Evolutionary conservation across 495 filamentous ascomycete species (phyloP).

Genomic region (Aspergillus coremiiformis): DNA sequence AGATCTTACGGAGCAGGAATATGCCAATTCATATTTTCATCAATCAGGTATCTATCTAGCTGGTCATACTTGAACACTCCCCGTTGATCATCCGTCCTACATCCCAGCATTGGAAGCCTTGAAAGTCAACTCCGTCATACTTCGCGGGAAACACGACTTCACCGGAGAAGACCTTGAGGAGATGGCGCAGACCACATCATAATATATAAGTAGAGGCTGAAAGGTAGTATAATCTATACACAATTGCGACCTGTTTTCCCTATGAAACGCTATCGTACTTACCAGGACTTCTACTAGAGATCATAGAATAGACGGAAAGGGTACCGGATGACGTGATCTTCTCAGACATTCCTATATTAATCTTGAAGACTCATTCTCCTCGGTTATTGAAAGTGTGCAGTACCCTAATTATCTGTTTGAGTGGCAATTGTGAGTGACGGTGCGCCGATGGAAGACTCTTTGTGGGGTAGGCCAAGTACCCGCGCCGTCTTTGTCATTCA

Average conservation of each 20-base stretch:
- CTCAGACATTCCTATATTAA: constrained; percentile 28
- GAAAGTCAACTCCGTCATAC: constrained; percentile 34
- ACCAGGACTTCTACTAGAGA: constrained; percentile 24
- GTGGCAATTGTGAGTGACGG: constrained; percentile 6
- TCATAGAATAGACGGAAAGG: constrained; percentile 27
- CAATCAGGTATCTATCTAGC: constrained; percentile 29
- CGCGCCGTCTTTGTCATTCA: constrained; percentile 28
- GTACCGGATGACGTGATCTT: constrained; percentile 22
- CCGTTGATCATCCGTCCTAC: constrained; percentile 21
- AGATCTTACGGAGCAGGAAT: constrained; percentile 28
- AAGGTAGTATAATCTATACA: not conserved
- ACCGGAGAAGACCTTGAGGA: constrained; percentile 25
- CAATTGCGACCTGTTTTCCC: not conserved
- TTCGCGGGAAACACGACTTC: constrained; percentile 17
- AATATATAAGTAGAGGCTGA: constrained; percentile 28
- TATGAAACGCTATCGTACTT: not conserved
- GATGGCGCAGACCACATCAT: constrained; percentile 22
- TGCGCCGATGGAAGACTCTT: constrained; percentile 16
- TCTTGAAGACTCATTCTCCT: constrained; percentile 20
- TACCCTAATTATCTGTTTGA: not conserved
- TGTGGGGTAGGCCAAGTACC: constrained; percentile 32
- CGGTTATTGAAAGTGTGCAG: constrained; percentile 26
- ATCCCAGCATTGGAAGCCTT: constrained; percentile 40
- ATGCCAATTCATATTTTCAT: constrained; percentile 17
- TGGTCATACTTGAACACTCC: constrained; percentile 35